A percentile compares a stretch with the other conserved stretches of the same genome.
These are phyloP conservation scores for Fusarium albosuccineum DNA, from an alignment of 2,329 filamentous ascomycete genomes.

Conservation along the genomic window DNA sequence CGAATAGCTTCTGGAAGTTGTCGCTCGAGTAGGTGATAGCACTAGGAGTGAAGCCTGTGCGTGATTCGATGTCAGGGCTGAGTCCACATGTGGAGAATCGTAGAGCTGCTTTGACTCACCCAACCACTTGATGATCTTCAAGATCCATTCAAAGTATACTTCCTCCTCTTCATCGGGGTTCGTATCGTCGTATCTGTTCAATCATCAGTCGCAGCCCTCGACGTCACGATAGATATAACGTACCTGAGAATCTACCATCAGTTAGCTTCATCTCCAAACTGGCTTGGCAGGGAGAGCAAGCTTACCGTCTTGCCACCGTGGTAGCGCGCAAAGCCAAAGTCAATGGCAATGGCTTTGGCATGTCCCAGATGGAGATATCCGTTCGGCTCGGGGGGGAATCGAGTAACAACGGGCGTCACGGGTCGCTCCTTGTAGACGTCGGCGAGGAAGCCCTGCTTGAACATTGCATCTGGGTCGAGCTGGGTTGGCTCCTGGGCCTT, in stretches of 20 bases:
- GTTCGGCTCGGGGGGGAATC: conserved; percentile 90
- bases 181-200: conserved; percentile 87
- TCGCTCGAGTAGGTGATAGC: conserved; percentile 90
- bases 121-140: conserved; percentile 87
- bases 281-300: background rate
- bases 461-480: conserved; percentile 75
- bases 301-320: conserved; percentile 75
- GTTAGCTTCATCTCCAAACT: conserved; percentile 26
- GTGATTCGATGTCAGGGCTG: conserved; percentile 14
- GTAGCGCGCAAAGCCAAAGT: conserved; percentile 92
- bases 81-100: background rate
- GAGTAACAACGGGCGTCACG: conserved; percentile 72
- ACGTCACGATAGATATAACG: background rate
- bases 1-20: conserved; percentile 89
- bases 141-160: conserved; percentile 88
- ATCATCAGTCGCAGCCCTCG: conserved; percentile 22
- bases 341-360: conserved; percentile 94
- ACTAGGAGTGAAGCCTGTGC: conserved; percentile 75
- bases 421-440: conserved; percentile 79
- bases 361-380: conserved; percentile 95
- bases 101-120: conserved; percentile 31
- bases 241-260: conserved; percentile 48
- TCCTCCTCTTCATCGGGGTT: conserved; percentile 96
- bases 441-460: conserved; percentile 81
- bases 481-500: conserved; percentile 59